phyloP scores from a whole-genome alignment of 2,329 filamentous ascomycete genomes.

The Epichloe scottii region DNA sequence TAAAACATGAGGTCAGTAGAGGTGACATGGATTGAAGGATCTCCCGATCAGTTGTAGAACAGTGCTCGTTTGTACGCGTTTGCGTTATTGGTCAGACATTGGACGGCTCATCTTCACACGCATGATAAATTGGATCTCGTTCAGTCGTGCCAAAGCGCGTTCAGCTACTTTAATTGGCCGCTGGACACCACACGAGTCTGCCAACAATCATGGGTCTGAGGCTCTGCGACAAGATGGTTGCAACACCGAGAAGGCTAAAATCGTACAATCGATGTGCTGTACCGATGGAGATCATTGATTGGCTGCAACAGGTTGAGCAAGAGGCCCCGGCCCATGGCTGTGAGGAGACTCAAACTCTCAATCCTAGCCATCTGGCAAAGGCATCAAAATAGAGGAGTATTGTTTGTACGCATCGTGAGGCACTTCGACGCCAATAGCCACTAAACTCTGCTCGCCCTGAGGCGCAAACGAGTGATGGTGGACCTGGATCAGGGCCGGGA shows the following conservation, averaged over 20 bases:
- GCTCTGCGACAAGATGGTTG: not conserved
- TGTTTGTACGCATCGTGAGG: not conserved
- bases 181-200: not conserved
- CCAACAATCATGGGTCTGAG: not conserved
- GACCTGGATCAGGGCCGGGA: not conserved
- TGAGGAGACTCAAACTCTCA: not conserved
- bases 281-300: not conserved
- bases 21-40: too few relatives aligned
- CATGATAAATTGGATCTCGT: slow-evolving; percentile 7
- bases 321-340: not conserved
- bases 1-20: too few relatives aligned
- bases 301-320: not conserved
- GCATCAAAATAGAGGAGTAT: not conserved
- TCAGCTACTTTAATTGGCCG: slow-evolving; percentile 1
- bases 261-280: slow-evolving; percentile 1
- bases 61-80: not conserved
- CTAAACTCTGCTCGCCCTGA: not conserved
- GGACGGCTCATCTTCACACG: slow-evolving; percentile 2
- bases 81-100: not conserved
- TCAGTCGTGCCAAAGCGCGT: slow-evolving; percentile 6
- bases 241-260: slow-evolving; percentile 3
- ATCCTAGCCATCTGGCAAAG: not conserved
- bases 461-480: not conserved
- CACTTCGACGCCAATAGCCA: not conserved
- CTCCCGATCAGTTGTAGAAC: not conserved